Conservation (phyloP, 768 basidiomycete species). For the Candolleomyces aberdarensis region DNA sequence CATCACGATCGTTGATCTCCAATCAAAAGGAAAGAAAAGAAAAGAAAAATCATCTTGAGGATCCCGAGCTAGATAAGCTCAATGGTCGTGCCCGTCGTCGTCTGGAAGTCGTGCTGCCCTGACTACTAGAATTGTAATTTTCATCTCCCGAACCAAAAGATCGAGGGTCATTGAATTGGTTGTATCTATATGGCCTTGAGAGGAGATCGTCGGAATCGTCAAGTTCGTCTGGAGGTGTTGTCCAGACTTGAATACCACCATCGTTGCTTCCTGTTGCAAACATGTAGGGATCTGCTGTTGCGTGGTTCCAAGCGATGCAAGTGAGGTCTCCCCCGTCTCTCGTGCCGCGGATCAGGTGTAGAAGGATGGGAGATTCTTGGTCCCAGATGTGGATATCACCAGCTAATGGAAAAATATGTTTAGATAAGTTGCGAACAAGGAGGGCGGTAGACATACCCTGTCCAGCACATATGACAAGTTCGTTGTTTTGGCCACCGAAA, state of each 20-base stretch:
- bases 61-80: constrained; percentile 6
- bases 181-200: background rate
- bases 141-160: background rate
- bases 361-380: constrained; percentile 67
- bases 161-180: background rate
- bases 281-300: constrained; percentile 62
- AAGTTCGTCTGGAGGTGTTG: constrained; percentile 32
- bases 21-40: too few relatives aligned
- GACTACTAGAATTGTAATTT: too few relatives aligned
- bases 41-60: background rate
- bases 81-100: background rate
- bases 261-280: constrained; percentile 79
- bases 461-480: constrained; percentile 73
- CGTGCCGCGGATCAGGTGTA: constrained; percentile 69
- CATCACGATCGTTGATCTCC: background rate
- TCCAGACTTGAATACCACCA: constrained; percentile 74
- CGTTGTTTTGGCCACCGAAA: constrained; percentile 78
- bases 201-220: constrained; percentile 1
- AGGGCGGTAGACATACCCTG: constrained; percentile 29
- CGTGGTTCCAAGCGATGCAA: constrained; percentile 78
- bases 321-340: constrained; percentile 70
- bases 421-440: too few relatives aligned
- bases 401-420: constrained; percentile 28
- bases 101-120: too few relatives aligned
- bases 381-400: constrained; percentile 89